These are phyloP conservation scores for Magnaporthales sp. DNA, from an alignment of 2,329 filamentous ascomycete genomes.

Conservation along the genomic window DNA sequence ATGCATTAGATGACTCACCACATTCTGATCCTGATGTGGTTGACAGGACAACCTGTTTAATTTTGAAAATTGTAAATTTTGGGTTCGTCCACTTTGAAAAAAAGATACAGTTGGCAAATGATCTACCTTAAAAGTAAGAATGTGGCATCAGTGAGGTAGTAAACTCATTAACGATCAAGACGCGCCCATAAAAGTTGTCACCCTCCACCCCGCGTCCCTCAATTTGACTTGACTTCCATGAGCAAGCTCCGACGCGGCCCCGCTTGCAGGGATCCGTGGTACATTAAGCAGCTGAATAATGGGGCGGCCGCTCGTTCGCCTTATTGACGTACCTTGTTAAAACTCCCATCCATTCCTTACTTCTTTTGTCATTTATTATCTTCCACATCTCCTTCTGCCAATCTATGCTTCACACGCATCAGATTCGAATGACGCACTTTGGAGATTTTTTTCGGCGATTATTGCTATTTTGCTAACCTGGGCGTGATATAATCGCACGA, in stretches of 20 bases:
- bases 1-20: conserved; percentile 14
- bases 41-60: not conserved
- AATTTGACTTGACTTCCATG: not conserved
- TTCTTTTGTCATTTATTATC: not conserved
- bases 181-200: not conserved
- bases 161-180: not conserved
- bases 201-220: not conserved
- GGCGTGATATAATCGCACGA: not conserved
- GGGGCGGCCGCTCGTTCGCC: not conserved
- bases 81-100: not conserved
- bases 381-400: not conserved
- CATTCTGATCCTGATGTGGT: conserved; percentile 12
- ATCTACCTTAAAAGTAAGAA: not conserved
- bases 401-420: not conserved
- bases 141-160: not conserved
- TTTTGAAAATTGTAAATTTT: not conserved
- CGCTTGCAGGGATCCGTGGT: not conserved
- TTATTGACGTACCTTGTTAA: not conserved
- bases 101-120: not conserved
- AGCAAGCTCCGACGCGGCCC: not conserved
- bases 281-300: not conserved
- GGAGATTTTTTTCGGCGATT: not conserved
- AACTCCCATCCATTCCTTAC: not conserved
- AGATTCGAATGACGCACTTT: not conserved
- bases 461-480: not conserved